Percentiles rank a stretch among this genome's conserved stretches.
Evolutionary conservation across 345 rosid species (phyloP).

Genomic region (Firmiana major): DNA sequence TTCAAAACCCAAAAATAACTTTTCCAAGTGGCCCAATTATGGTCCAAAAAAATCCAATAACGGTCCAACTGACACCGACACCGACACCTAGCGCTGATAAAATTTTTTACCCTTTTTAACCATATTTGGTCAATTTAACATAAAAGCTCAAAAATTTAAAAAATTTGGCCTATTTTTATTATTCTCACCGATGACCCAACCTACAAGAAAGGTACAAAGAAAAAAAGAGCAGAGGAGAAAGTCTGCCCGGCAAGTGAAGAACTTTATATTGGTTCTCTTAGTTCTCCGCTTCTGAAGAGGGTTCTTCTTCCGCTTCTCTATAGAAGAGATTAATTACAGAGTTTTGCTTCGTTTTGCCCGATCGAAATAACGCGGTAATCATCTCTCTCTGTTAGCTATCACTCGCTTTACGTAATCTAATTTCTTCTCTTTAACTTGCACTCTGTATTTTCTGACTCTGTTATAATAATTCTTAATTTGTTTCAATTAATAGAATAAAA

Average conservation of each 20-base stretch:
- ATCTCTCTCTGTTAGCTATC: neutral
- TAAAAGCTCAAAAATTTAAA: neutral
- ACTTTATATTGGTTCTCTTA: neutral
- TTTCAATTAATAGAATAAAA: neutral
- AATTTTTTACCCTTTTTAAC: too few relatives aligned
- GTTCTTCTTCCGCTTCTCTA: neutral
- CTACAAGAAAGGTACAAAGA: too few relatives aligned
- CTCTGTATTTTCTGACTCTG: neutral
- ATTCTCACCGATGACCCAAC: neutral
- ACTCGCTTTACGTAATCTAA: neutral
- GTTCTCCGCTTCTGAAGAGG: neutral
- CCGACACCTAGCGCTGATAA: too few relatives aligned
- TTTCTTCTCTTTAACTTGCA: neutral
- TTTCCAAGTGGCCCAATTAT: too few relatives aligned
- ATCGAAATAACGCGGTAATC: neutral
- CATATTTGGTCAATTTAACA: too few relatives aligned
- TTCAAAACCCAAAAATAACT: too few relatives aligned
- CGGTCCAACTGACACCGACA: too few relatives aligned
- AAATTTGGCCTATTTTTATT: neutral
- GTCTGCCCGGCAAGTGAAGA: neutral
- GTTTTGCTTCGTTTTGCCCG: neutral
- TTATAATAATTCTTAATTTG: neutral
- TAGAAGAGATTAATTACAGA: neutral
- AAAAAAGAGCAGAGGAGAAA: too few relatives aligned
- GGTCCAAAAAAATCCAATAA: too few relatives aligned